Base-by-base conservation (phyloP, 371 early-diverging fungal genomes). In the Saksenaea oblongispora region DNA sequence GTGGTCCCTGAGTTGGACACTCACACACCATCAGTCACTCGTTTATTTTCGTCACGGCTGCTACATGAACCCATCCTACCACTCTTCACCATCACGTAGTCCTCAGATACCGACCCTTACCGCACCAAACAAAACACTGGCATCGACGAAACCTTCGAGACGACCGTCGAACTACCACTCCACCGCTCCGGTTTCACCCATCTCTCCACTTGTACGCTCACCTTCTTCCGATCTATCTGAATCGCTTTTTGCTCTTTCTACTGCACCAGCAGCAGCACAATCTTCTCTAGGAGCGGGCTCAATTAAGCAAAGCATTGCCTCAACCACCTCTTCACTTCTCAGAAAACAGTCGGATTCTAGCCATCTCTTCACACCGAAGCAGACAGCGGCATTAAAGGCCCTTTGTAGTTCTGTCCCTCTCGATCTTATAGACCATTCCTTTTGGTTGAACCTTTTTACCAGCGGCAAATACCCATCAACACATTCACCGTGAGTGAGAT, bases 391-490 rank as follows among this genome's bases (percentile, higher is more conserved):
- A 17, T 72, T 83, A n/a, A 81, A 80, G 44, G 69, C 82, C 0
- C 66, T 85, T 35, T 80, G 82, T 56, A 80, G 83, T 11, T n/a
- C 69, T 44, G 47, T 51, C 15, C 26, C 63, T 24, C 39, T 71
- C n/a, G 47, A 62, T 39, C 8, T 56, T 15, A 34, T 61, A 36
- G 75, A 78, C 63, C 65, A 72, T 26, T 70, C 77, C n/a, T 69
- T 71, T 36, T 83, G 84, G 84, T 71, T 64, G 51, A 53, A 72
- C 5, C 76, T 86, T 31, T 59, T 86, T 26, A 67, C 71, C 11
- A 61, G 55, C n/a, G 69, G 78, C 42, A 86, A 84, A 64, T 84
- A 78, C 55, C 84, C 84, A 31, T 57, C 76, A 27, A 70, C 79
- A 27, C 72, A 69, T 55, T 73, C 78, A 34, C 64, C 79, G 86